A percentile compares a stretch with the other conserved stretches of the same genome.
These are phyloP conservation scores for Capronia americana DNA, from an alignment of 2,329 filamentous ascomycete genomes.

Conservation along the genomic window DNA sequence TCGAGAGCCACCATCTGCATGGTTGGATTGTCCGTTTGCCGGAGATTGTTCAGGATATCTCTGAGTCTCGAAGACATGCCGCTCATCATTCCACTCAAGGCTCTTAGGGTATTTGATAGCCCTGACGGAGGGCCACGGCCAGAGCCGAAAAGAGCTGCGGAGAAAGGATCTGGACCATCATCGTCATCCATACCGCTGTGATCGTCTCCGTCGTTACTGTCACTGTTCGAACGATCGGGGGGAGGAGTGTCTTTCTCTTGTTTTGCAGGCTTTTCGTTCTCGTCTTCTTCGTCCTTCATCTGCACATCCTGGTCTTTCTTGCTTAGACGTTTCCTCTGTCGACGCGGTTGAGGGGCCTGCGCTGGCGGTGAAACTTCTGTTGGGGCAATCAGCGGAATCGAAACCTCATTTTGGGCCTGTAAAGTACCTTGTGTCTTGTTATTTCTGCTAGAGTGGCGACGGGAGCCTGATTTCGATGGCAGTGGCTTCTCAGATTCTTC, in stretches of 20 bases:
- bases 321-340: slow-evolving; percentile 61
- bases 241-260: slow-evolving; percentile 52
- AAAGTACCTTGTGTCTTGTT: slow-evolving; percentile 64
- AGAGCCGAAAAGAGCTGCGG: slow-evolving; percentile 67
- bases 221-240: slow-evolving; percentile 61
- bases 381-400: slow-evolving; percentile 7
- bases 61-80: slow-evolving; percentile 80
- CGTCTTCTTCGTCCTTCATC: slow-evolving; percentile 68
- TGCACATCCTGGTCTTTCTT: slow-evolving; percentile 68
- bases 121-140: slow-evolving; percentile 68
- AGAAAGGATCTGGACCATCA: slow-evolving; percentile 67
- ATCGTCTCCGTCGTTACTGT: slow-evolving; percentile 69
- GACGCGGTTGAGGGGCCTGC: slow-evolving; percentile 47
- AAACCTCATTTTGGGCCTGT: slow-evolving; percentile 46
- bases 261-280: slow-evolving; percentile 50
- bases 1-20: slow-evolving; percentile 90
- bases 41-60: slow-evolving; percentile 76
- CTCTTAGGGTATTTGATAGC: slow-evolving; percentile 80
- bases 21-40: slow-evolving; percentile 82
- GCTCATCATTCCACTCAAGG: slow-evolving; percentile 89
- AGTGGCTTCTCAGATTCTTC: slow-evolving; percentile 65
- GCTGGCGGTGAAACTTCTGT: slow-evolving; percentile 46
- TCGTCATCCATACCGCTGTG: slow-evolving; percentile 61
- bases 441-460: slow-evolving; percentile 71
- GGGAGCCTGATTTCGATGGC: slow-evolving; percentile 67